Evolutionary conservation across 2,329 filamentous ascomycete species (phyloP), one percentile per base, ranked within the genome.

Genomic region (Tolypocladium paradoxum): DNA sequence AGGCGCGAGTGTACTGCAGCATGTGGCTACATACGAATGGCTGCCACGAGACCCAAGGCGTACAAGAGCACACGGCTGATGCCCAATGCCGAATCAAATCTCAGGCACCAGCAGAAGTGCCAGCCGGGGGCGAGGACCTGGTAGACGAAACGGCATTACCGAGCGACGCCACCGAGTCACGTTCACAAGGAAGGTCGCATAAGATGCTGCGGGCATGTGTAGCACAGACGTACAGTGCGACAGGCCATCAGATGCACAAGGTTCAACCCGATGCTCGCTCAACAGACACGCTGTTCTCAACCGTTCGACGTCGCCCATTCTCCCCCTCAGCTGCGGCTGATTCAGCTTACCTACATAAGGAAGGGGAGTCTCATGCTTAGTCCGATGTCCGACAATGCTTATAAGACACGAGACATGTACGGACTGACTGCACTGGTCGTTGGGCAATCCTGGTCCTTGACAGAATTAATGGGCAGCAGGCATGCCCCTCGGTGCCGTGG

Each of bases 311-410:
- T 27, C 6, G 4, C 22, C 47, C 8, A 31, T 4, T 8, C 27
- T 18, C 43, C 27, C 4, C 9, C 14, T 48, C 8, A 48, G 47
- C 43, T 53, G 52, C 52, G 52, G 52, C 52, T 53, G 52, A 53
- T 50, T 53, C 52, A 53, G 52, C 52, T 53, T 46, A 53, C 37
- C 38, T 37, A 11, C 24, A 9, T 31, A 11, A 31, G 4, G 27
- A 2, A n/a, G 4, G 24, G 24, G 16, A 29, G 24, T 22, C 27
- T 9, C 22, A 29, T 27, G 3, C 2, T 18, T 14, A 27, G 43
- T n/a, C 27, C 27, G 31, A 46, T 20, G 31, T 20, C 18, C 43
- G 43, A 18, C 24, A 11, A 27, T 46, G 8, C 27, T 29, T 31
- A 24, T 46, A n/a, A 46, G 43, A 46, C 27, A 46, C 4, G 16